Evolutionary conservation across 2,329 filamentous ascomycete genomes (phyloP).

Genomic region (Verticillium klebahnii): DNA sequence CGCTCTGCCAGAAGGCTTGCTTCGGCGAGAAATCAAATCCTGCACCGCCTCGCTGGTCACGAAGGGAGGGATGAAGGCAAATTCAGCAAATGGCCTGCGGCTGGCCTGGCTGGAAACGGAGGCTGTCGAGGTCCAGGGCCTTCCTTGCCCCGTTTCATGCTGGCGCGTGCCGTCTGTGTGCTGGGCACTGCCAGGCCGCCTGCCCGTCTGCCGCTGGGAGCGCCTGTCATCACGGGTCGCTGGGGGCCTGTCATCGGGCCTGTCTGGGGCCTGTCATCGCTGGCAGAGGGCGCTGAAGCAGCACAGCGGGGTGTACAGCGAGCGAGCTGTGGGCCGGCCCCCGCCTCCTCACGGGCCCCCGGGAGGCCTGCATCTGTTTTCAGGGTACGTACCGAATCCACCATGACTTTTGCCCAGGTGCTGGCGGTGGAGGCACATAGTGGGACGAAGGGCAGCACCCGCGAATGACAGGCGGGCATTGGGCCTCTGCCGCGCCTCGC

Average conservation of each 20-base stretch:
- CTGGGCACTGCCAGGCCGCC: neutral
- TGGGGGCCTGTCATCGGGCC: no score
- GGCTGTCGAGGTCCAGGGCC: neutral
- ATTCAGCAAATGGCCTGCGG: no score
- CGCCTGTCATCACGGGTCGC: neutral
- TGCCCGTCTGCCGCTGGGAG: neutral
- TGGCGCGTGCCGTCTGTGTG: neutral
- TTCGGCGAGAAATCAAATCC: neutral
- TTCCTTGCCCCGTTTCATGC: neutral
- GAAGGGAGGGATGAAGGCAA: neutral
- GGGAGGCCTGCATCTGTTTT: neutral
- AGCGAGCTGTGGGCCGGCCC: no score
- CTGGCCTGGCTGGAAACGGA: neutral
- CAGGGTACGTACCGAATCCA: neutral
- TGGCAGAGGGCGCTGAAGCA: no score
- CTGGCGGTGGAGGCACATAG: no score
- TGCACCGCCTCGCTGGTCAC: neutral
- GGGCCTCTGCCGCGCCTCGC: neutral
- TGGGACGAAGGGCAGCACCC: no score
- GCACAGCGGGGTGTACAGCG: no score
- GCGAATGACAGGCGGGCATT: neutral
- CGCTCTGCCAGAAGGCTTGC: no score
- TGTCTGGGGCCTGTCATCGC: no score
- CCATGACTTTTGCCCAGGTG: no score
- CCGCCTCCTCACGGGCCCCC: no score